Evolutionary conservation across 2,329 filamentous ascomycete species (phyloP), one percentile per base, ranked within the genome.

Genomic region (Lecanoromycetidae sp.): DNA sequence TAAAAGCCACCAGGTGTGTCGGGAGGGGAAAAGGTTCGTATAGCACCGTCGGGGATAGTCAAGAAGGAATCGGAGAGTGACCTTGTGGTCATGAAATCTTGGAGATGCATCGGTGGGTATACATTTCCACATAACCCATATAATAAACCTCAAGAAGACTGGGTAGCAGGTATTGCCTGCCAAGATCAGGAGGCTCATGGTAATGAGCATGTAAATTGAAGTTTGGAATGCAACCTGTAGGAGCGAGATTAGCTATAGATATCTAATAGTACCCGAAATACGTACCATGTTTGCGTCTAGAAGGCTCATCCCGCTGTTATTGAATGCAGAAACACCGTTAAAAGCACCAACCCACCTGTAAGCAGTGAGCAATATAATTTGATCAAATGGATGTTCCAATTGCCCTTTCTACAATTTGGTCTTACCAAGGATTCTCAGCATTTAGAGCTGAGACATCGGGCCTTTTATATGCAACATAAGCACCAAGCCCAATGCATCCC

Each of bases 41-140:
- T 77, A 81, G 54, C 76, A 80, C 5, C 78, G 66, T 37, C 77
- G 69, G 0, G 77, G 79, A 57, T 82, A 75, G 43, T 80, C 71
- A 9, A 82, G 69, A 0, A 82, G 63, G 52, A 80, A 82, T 1
- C 65, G 61, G 0, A 80, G 61, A 0, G 72, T 71, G 17, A 60
- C 58, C 10, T 59, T 58, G 7, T 57, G 60, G 29, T 71, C 68
- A 2, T 62, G 60, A 39, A 66, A 68, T 0, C 60, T 55, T 0
- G 65, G 57, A 6, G n/a, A n/a, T n/a, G 13, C 15, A 39, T 61
- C 46, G 4, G 63, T 57, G 0, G 72, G 70, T 0, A 66, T 57
- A 3, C 70, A 44, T 53, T 71, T 75, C 38, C 64, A 72, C 55
- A 73, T 68, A 5, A 58, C 60, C 76, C 76, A 82, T 30, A 83